phyloP scores from a whole-genome alignment of 2,329 filamentous ascomycete genomes.

The Cercospora citrullina region DNA sequence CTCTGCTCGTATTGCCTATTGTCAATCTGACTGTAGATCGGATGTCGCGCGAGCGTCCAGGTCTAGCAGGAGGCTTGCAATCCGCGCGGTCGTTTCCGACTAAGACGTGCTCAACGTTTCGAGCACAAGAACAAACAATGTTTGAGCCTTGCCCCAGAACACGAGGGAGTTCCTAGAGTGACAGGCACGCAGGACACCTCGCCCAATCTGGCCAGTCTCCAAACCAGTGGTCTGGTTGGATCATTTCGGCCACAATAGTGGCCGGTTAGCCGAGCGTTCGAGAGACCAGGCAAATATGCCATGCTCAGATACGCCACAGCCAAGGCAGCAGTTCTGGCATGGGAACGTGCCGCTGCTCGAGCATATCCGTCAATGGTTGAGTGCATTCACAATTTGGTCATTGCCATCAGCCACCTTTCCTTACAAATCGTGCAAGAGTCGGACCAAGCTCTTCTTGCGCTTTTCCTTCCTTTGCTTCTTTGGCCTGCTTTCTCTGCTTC shows the following conservation, averaged over 20 bases:
- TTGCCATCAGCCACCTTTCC: slow-evolving; percentile 53
- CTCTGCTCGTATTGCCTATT: neutral
- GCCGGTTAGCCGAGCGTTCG: neutral
- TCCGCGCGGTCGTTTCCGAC: neutral
- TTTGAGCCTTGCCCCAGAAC: neutral
- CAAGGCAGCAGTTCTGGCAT: neutral
- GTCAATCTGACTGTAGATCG: neutral
- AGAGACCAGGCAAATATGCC: neutral
- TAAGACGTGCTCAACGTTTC: neutral
- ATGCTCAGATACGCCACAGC: neutral
- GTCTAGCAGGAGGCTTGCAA: neutral
- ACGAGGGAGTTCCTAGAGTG: neutral
- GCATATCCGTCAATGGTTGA: neutral
- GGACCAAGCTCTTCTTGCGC: slow-evolving; percentile 78
- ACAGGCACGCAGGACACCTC: neutral
- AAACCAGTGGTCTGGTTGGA: neutral
- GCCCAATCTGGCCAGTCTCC: neutral
- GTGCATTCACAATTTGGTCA: neutral
- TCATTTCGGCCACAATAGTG: neutral
- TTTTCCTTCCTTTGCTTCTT: slow-evolving; percentile 66
- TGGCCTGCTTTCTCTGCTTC: slow-evolving; percentile 65
- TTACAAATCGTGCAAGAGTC: slow-evolving; percentile 80
- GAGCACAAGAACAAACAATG: neutral
- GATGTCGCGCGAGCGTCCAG: neutral
- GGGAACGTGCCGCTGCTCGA: neutral